Conservation (phyloP, 2,329 filamentous ascomycete species). For the Davidsoniella australis region DNA sequence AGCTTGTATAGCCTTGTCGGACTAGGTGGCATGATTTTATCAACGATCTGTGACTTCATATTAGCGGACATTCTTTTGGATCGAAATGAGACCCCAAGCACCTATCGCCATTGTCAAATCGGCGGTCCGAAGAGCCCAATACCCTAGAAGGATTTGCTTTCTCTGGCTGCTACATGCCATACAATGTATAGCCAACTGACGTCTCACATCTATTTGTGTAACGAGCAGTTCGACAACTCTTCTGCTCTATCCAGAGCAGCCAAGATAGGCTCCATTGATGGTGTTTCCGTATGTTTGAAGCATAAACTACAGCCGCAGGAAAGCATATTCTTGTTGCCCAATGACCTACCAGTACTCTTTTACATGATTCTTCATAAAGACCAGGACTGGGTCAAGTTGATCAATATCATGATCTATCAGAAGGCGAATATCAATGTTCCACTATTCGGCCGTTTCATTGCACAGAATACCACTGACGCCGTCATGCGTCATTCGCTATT, state of each 20-base stretch:
- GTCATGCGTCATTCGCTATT: background rate
- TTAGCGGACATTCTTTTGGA: background rate
- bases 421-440: constrained; percentile 2
- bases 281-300: background rate
- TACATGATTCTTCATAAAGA: too few relatives aligned
- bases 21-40: too few relatives aligned
- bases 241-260: constrained; percentile 3
- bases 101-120: too few relatives aligned
- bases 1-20: too few relatives aligned
- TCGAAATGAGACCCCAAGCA: too few relatives aligned
- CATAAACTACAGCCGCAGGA: background rate
- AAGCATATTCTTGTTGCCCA: too few relatives aligned
- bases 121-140: background rate
- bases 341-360: too few relatives aligned
- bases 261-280: constrained; percentile 3
- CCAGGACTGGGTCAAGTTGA: too few relatives aligned
- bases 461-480: background rate
- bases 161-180: constrained; percentile 3
- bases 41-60: too few relatives aligned
- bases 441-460: background rate
- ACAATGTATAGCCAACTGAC: background rate
- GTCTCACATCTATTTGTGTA: constrained; percentile 1
- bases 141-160: constrained; percentile 4
- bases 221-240: constrained; percentile 4
- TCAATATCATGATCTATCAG: background rate